A percentile compares a stretch with the other conserved stretches of the same genome.
These are phyloP conservation scores for Tolypocladium ovalisporum DNA, from an alignment of 2,329 filamentous ascomycete species.

Conservation along the genomic window DNA sequence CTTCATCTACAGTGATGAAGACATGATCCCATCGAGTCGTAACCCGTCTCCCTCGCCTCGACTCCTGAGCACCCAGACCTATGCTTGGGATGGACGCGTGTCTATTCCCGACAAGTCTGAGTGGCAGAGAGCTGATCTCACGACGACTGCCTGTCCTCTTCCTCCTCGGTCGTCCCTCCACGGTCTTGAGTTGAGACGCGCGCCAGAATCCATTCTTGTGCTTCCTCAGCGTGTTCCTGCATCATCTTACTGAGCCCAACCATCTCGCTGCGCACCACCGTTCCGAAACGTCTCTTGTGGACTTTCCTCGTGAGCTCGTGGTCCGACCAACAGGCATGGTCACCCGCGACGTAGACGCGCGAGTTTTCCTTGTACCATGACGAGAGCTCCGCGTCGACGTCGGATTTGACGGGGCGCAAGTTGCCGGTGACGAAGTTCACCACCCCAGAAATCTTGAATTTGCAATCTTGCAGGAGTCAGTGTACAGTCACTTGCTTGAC, in stretches of 20 bases:
- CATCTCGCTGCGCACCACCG: constrained; percentile 40
- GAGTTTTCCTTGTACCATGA: constrained; percentile 80
- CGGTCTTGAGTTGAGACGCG: constrained; percentile 21
- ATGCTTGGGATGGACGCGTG: background rate
- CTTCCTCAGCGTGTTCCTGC: constrained; percentile 39
- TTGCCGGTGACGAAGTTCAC: constrained; percentile 74
- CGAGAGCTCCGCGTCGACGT: constrained; percentile 60
- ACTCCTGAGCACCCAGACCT: too few species aligned
- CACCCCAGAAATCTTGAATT: constrained; percentile 56
- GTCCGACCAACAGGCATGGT: constrained; percentile 67
- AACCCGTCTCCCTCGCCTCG: too few species aligned
- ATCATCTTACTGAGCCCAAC: constrained; percentile 45
- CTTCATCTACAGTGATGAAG: background rate
- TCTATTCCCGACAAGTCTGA: background rate
- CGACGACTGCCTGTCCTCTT: constrained; percentile 18
- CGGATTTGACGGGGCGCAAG: constrained; percentile 68
- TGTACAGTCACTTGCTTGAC: background rate
- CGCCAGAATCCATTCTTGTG: constrained; percentile 38
- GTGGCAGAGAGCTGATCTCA: background rate
- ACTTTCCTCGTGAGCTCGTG: constrained; percentile 49
- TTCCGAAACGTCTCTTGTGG: constrained; percentile 48
- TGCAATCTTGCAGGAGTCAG: constrained; percentile 39
- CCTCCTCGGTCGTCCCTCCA: constrained; percentile 40
- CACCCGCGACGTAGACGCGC: constrained; percentile 62
- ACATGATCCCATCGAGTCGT: background rate